Evolutionary conservation across 2,329 filamentous ascomycete species (phyloP), one percentile per base, ranked within the genome.

Genomic region (Akanthomyces uredinophilus): DNA sequence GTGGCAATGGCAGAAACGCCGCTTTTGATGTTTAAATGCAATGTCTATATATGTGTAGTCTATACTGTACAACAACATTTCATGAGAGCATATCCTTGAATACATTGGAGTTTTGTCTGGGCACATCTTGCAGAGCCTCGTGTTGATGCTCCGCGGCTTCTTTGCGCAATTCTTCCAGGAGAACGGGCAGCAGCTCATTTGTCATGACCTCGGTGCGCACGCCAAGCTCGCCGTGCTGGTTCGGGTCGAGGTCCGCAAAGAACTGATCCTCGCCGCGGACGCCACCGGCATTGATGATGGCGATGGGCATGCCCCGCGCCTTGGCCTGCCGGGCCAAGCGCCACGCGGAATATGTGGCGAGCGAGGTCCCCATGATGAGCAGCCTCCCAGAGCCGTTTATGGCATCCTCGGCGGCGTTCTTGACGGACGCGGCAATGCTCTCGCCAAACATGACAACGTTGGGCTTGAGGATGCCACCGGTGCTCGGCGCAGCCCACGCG

Each of bases 371-470:
- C 18, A 98, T 74, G 10, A 98, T 83, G 24, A 98, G 79, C 41
- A 98, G 75, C 63, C 86, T 85, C 6, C 86, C 87, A 1, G 92
- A 90, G 32, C 83, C 82, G 69, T 97, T 91, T 55, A 98, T 86
- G 14, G 90, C 89, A 32, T 85, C 77, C 71, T 98, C 93, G 1
- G 93, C 94, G 0, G 86, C 87, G 1, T 78, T 74, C 73, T 96
- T 97, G 41, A 93, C 87, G 1, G 76, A 70, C 1, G 77, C 74
- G 0, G 84, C 79, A 55, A 98, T 96, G 64, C 86, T 93, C 75
- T 98, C 95, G 18, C 95, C 95, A 73, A 98, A 98, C 92, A 98
- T 97, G 68, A 93, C 87, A 2, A 99, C 93, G 1, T 91, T 91
- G 4, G 95, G 95, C 71, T 98, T 98, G 61, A 99, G 74, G 43